Percentiles rank a stretch among this genome's conserved stretches.
Conservation (phyloP, 2,329 filamentous ascomycete genomes). For the Hypoxylon sp. region DNA sequence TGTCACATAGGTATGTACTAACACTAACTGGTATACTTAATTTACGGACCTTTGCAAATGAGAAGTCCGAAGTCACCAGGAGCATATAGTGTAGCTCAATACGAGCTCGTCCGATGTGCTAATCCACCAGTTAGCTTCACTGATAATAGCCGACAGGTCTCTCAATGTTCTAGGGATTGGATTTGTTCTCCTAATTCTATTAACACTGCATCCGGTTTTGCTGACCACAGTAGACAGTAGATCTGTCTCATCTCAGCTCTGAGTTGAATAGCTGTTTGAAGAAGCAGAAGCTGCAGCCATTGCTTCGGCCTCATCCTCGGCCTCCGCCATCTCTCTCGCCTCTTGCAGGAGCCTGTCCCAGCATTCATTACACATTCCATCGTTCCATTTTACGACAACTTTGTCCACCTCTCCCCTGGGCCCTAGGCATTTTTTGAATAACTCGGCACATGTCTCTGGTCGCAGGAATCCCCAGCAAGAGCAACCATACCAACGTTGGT, state of each 20-base stretch:
- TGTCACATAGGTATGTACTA: background rate
- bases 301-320: slow-evolving; percentile 41
- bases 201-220: slow-evolving; percentile 5
- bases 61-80: slow-evolving; percentile 3
- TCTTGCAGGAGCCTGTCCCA: slow-evolving; percentile 51
- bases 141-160: background rate
- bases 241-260: slow-evolving; percentile 24
- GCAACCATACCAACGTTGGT: slow-evolving; percentile 52
- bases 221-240: slow-evolving; percentile 5
- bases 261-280: slow-evolving; percentile 31
- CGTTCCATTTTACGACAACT: slow-evolving; percentile 50
- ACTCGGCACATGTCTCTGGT: slow-evolving; percentile 49
- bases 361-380: slow-evolving; percentile 53
- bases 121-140: slow-evolving; percentile 5
- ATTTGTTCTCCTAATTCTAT: slow-evolving; percentile 11
- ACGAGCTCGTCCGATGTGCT: background rate
- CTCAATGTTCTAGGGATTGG: slow-evolving; percentile 1
- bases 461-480: slow-evolving; percentile 52
- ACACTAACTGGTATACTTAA: background rate
- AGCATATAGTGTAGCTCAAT: background rate
- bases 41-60: slow-evolving; percentile 1
- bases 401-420: slow-evolving; percentile 53
- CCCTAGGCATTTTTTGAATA: slow-evolving; percentile 52
- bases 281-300: slow-evolving; percentile 39
- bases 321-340: slow-evolving; percentile 51